These are phyloP conservation scores for Colletotrichum orchidophilum DNA, from an alignment of 2,329 filamentous ascomycete species.

Conservation along the genomic window DNA sequence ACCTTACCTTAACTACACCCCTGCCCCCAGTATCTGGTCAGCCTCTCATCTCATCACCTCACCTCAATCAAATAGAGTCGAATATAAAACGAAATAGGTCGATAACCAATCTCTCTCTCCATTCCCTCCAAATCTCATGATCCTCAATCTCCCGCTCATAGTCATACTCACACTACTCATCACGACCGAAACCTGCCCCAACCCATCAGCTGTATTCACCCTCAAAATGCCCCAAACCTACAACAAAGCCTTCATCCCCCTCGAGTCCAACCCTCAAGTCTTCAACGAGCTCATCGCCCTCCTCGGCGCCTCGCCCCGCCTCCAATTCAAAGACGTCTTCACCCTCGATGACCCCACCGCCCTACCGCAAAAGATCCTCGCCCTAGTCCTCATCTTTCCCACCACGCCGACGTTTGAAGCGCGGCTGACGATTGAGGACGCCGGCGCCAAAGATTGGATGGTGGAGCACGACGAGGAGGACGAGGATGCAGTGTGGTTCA, in stretches of 20 bases:
- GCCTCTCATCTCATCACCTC: not conserved
- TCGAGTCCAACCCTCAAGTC: constrained; percentile 67
- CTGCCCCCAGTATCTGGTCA: not conserved
- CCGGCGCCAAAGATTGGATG: constrained; percentile 27
- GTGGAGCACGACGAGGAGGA: constrained; percentile 48
- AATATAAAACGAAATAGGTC: too few relatives aligned
- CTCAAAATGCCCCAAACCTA: constrained; percentile 23
- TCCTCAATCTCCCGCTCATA: not conserved
- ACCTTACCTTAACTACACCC: not conserved
- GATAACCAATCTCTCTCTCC: too few relatives aligned
- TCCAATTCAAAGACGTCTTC: constrained; percentile 76
- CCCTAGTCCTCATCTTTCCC: constrained; percentile 75
- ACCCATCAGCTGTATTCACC: not conserved
- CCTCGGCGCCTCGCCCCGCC: constrained; percentile 65
- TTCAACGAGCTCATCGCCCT: constrained; percentile 72
- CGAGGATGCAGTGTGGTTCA: constrained; percentile 77
- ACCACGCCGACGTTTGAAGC: constrained; percentile 68
- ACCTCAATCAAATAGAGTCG: too few relatives aligned
- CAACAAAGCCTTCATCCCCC: constrained; percentile 42
- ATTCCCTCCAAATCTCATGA: not conserved
- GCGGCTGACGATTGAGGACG: constrained; percentile 50
- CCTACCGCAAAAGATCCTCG: constrained; percentile 66
- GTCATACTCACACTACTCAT: not conserved
- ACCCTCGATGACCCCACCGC: constrained; percentile 74
- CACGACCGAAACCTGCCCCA: not conserved